These are phyloP conservation scores for Fusarium gaditjirri DNA, from an alignment of 2,329 filamentous ascomycete species.

Conservation along the genomic window DNA sequence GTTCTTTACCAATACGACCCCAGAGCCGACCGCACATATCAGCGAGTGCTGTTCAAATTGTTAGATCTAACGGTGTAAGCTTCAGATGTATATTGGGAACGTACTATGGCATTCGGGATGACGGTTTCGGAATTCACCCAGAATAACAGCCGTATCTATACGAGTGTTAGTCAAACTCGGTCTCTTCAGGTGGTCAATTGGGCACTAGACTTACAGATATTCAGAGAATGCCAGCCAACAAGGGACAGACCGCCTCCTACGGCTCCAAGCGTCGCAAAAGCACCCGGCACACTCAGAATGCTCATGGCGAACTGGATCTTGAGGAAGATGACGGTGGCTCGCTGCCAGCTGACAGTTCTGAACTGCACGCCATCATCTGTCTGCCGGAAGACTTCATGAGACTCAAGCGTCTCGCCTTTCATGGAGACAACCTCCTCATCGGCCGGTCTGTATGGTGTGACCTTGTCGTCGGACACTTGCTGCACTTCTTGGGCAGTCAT, in stretches of 20 bases:
- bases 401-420: not conserved
- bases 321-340: slow-evolving; percentile 54
- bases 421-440: not conserved
- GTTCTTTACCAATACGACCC: not conserved
- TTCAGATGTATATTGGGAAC: rapidly evolving
- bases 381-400: slow-evolving; percentile 43
- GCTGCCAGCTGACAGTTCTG: slow-evolving; percentile 51
- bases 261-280: slow-evolving; percentile 29
- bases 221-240: not conserved
- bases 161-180: not conserved
- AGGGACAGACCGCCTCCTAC: not conserved
- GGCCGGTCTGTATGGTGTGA: not conserved
- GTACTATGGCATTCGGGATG: not conserved
- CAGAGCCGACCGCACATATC: slow-evolving; percentile 2
- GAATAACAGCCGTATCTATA: not conserved
- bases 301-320: slow-evolving; percentile 45
- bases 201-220: not conserved
- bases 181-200: not conserved
- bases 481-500: not conserved
- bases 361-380: slow-evolving; percentile 45
- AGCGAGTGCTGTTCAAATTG: not conserved
- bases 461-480: not conserved
- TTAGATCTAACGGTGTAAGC: not conserved
- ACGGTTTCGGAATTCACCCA: not conserved
- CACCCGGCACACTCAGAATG: slow-evolving; percentile 43